Evolutionary conservation across 2,329 filamentous ascomycete genomes (phyloP), one percentile per base, ranked within the genome.

Genomic region (Cladophialophora chaetospira): DNA sequence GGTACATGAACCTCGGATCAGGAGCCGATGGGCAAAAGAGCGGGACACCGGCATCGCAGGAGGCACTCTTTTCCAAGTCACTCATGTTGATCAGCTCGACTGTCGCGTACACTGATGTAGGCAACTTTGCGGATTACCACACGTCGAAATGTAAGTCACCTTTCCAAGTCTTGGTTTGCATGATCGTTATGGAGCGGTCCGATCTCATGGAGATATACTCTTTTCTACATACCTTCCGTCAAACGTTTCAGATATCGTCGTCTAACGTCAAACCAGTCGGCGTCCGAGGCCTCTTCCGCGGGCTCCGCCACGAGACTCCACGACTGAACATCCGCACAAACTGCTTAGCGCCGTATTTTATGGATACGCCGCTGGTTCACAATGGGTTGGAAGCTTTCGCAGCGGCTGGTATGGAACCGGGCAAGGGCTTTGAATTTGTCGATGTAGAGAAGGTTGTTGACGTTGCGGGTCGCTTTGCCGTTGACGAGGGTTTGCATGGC

Each of bases 1-100:
- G 70, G 60, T 70, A 70, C 61, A 65, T 68, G 53, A 51, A 21
- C 17, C 38, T 52, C 3, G 54, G 19, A 3, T 8, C 1, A 17
- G 3, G 17, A 11, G 36, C 17, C 1, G 15, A 31, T 8, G 26
- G 23, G 13, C 4, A 11, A 4, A 21, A 31, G n/a, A 28, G 31
- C 11, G 17, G 31, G 9, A 31, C 23, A 4, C 15, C 6, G 42
- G 25, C 10, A 17, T n/a, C 11, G n/a, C 5, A 40, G 28, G n/a
- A 28, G 5, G 13, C 35, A 13, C 15, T 19, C 28, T 29, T 15
- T 17, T 44, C 50, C 33, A 65, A 63, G 31, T 54, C 35, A 2
- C 55, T 65, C 15, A 49, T 66, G 10, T 42, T 66, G 9, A 57
- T 64, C 28, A 49, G 55, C 35, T 65, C 58, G 11, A 40, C 58